Evolutionary conservation across 768 basidiomycete genomes (phyloP).

Genomic region (Nidula microcarpa): DNA sequence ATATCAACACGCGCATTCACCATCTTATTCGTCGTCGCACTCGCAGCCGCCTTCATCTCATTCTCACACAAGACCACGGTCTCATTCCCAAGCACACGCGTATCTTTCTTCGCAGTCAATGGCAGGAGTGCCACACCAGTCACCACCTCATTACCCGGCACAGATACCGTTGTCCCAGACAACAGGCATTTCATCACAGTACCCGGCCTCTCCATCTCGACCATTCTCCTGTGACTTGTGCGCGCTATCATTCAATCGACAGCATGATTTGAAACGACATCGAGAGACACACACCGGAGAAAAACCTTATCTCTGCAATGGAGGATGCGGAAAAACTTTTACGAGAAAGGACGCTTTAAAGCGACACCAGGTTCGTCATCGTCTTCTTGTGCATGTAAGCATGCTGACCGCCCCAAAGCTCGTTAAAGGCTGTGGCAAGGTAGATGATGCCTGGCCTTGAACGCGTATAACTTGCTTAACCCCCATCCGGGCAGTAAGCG

Average conservation of each 20-base stretch:
- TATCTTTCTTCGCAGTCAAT: constrained; percentile 13
- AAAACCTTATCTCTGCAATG: constrained; percentile 81
- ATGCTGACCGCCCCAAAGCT: constrained; percentile 37
- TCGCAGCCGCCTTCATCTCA: constrained; percentile 22
- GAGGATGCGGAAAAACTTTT: constrained; percentile 83
- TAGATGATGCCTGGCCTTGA: constrained; percentile 49
- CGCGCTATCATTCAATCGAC: constrained; percentile 79
- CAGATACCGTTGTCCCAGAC: constrained; percentile 32
- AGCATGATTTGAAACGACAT: constrained; percentile 83
- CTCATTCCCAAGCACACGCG: constrained; percentile 35
- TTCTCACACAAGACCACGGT: constrained; percentile 31
- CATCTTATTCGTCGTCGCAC: constrained; percentile 33
- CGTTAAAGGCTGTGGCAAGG: constrained; percentile 75
- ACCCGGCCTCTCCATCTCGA: constrained; percentile 55
- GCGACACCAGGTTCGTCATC: constrained; percentile 67
- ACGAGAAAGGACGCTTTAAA: constrained; percentile 85
- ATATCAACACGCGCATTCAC: constrained; percentile 10
- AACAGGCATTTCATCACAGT: constrained; percentile 39
- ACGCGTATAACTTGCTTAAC: neutral
- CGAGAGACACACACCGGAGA: constrained; percentile 83
- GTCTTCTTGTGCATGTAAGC: constrained; percentile 5
- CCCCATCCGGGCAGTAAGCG: too few relatives aligned
- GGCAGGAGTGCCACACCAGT: constrained; percentile 11
- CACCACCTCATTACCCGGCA: constrained; percentile 24
- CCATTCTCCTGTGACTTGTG: constrained; percentile 73